Conservation (phyloP, 768 basidiomycete species). For the Boletus speciosus region DNA sequence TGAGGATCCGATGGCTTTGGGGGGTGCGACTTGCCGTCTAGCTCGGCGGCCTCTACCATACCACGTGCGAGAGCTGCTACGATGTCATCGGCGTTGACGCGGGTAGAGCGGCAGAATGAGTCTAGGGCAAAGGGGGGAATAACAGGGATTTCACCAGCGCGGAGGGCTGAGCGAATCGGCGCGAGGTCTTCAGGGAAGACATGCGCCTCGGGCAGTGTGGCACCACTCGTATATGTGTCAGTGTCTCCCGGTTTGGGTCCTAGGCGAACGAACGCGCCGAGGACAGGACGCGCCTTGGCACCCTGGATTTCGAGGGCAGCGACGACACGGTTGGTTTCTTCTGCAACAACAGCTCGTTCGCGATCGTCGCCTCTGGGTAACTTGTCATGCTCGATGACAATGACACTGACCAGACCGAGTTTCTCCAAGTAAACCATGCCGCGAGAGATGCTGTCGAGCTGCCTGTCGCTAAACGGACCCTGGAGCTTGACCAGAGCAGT, state of each 20-base stretch:
- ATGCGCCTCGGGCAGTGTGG: slow-evolving; percentile 67
- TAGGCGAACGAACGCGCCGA: slow-evolving; percentile 81
- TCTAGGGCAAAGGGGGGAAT: slow-evolving; percentile 91
- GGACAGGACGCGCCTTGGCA: slow-evolving; percentile 81
- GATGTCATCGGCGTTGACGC: slow-evolving; percentile 85
- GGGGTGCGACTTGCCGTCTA: slow-evolving; percentile 41
- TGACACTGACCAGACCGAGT: slow-evolving; percentile 91
- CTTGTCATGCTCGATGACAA: slow-evolving; percentile 89
- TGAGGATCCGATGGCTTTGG: slow-evolving; percentile 31
- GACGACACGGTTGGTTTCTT: slow-evolving; percentile 86
- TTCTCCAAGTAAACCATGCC: slow-evolving; percentile 96
- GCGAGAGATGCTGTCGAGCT: slow-evolving; percentile 88
- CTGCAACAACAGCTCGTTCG: slow-evolving; percentile 61
- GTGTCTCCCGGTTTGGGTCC: slow-evolving; percentile 66
- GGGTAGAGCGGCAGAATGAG: slow-evolving; percentile 80
- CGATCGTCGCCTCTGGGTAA: slow-evolving; percentile 63
- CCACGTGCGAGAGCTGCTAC: slow-evolving; percentile 83
- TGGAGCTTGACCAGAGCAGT: slow-evolving; percentile 97
- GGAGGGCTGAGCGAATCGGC: slow-evolving; percentile 83
- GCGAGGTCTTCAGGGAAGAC: slow-evolving; percentile 76
- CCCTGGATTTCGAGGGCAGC: slow-evolving; percentile 80
- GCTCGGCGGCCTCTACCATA: slow-evolving; percentile 60
- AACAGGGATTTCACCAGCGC: slow-evolving; percentile 94
- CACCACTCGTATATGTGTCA: slow-evolving; percentile 29
- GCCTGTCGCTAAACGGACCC: slow-evolving; percentile 90